Evolutionary conservation across 352 stramenopile genomes (phyloP).

Genomic region (Pythium pectinolyticum): DNA sequence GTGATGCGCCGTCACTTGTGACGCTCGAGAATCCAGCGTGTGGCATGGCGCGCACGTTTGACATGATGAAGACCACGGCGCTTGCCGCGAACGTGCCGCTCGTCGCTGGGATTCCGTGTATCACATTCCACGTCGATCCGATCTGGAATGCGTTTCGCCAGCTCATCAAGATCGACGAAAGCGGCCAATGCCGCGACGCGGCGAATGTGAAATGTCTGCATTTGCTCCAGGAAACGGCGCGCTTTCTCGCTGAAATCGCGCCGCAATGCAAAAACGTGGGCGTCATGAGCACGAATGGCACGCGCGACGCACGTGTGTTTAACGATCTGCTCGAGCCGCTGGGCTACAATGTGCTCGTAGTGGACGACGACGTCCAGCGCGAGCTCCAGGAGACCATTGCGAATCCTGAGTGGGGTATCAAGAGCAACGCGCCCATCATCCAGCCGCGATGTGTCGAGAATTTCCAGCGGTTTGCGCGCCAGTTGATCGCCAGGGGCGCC

Average conservation of each 20-base stretch:
- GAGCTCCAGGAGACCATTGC: constrained; percentile 55
- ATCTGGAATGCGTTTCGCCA: constrained; percentile 47
- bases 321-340: constrained; percentile 42
- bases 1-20: neutral
- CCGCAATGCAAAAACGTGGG: constrained; percentile 32
- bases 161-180: constrained; percentile 20
- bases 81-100: constrained; percentile 29
- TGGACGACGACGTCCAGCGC: constrained; percentile 31
- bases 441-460: constrained; percentile 40
- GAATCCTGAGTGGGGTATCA: constrained; percentile 56
- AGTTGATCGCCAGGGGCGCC: constrained; percentile 35
- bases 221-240: constrained; percentile 43
- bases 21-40: constrained; percentile 42
- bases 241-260: constrained; percentile 34
- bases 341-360: constrained; percentile 42
- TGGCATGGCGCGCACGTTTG: constrained; percentile 53
- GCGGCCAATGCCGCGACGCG: neutral
- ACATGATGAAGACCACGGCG: constrained; percentile 34
- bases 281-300: constrained; percentile 50
- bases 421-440: constrained; percentile 43
- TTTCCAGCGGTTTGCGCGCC: constrained; percentile 40
- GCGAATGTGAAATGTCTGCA: constrained; percentile 39
- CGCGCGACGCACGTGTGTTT: constrained; percentile 38
- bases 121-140: constrained; percentile 48
- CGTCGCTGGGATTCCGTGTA: constrained; percentile 45